Evolutionary conservation across 2,329 filamentous ascomycete species (phyloP).

Genomic region (Ophiostoma australiae): DNA sequence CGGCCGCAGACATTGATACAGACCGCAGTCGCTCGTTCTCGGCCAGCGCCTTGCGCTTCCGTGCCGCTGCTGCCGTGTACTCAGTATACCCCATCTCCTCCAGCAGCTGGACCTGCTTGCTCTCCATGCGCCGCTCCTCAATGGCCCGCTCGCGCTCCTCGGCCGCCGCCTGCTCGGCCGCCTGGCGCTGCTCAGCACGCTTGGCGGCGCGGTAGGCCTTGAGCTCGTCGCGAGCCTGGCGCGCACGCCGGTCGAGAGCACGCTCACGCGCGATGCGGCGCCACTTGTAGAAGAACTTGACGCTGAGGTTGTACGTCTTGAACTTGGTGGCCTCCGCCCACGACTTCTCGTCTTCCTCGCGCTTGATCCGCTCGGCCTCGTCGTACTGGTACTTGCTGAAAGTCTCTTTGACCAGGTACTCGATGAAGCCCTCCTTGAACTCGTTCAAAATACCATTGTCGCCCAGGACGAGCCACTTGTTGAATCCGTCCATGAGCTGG

Average conservation of each 20-base stretch:
- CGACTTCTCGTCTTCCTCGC: slow-evolving; percentile 46
- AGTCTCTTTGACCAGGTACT: slow-evolving; percentile 41
- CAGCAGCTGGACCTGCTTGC: slow-evolving; percentile 29
- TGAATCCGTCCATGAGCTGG: slow-evolving; percentile 47
- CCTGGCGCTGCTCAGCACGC: slow-evolving; percentile 31
- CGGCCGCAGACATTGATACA: slow-evolving; percentile 20
- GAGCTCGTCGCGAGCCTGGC: slow-evolving; percentile 48
- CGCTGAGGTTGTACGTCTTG: slow-evolving; percentile 44
- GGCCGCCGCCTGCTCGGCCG: slow-evolving; percentile 38
- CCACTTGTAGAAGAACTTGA: slow-evolving; percentile 57
- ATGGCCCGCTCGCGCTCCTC: slow-evolving; percentile 29
- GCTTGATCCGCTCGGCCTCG: slow-evolving; percentile 40
- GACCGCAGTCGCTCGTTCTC: slow-evolving; percentile 26
- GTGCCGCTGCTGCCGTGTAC: slow-evolving; percentile 16
- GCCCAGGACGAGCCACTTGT: slow-evolving; percentile 51
- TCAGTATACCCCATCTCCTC: slow-evolving; percentile 27
- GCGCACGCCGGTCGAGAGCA: slow-evolving; percentile 47
- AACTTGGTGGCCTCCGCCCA: slow-evolving; percentile 47
- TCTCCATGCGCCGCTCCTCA: slow-evolving; percentile 27
- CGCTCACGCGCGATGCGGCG: slow-evolving; percentile 45
- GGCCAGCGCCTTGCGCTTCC: slow-evolving; percentile 23
- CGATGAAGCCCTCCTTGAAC: slow-evolving; percentile 44
- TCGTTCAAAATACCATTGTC: slow-evolving; percentile 51
- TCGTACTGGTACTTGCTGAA: slow-evolving; percentile 41
- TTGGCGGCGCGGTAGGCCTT: slow-evolving; percentile 37